A percentile compares a stretch with the other conserved stretches of the same genome.
These are phyloP conservation scores for Pseudocercospora crystallina DNA, from an alignment of 2,329 filamentous ascomycete genomes.

Conservation along the genomic window DNA sequence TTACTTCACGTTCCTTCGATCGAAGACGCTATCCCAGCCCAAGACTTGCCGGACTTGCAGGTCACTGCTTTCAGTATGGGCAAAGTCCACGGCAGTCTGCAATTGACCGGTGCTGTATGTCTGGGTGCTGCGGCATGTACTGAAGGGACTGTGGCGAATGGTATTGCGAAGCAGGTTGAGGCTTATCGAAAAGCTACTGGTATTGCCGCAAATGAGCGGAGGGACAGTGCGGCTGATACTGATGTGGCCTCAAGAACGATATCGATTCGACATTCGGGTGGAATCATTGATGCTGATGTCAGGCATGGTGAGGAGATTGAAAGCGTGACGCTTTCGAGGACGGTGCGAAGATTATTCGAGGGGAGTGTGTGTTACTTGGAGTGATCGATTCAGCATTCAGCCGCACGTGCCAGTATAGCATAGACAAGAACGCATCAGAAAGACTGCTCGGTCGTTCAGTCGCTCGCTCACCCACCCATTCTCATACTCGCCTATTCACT, in stretches of 20 bases:
- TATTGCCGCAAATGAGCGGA: not conserved
- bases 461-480: not conserved
- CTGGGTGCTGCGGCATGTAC: conserved; percentile 33
- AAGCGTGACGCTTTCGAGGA: conserved; percentile 25
- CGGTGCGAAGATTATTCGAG: conserved; percentile 24
- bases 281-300: conserved; percentile 31
- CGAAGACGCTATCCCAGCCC: too few relatives aligned
- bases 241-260: conserved; percentile 20
- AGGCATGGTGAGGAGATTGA: conserved; percentile 25
- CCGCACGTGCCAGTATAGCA: too few relatives aligned
- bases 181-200: not conserved
- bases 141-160: conserved; percentile 31
- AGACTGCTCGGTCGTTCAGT: not conserved
- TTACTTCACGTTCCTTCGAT: conserved; percentile 17
- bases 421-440: too few relatives aligned
- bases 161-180: conserved; percentile 7
- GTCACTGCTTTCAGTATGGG: conserved; percentile 35
- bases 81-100: conserved; percentile 35
- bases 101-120: conserved; percentile 37
- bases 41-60: conserved; percentile 19
- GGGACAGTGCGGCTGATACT: not conserved
- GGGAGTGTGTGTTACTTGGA: conserved; percentile 24
- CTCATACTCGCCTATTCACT: too few relatives aligned
- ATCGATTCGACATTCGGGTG: conserved; percentile 29
- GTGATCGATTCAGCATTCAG: not conserved